These are phyloP conservation scores for Ustilago xerochloae DNA, from an alignment of 1,284 basidiomycete species.

Conservation along the genomic window DNA sequence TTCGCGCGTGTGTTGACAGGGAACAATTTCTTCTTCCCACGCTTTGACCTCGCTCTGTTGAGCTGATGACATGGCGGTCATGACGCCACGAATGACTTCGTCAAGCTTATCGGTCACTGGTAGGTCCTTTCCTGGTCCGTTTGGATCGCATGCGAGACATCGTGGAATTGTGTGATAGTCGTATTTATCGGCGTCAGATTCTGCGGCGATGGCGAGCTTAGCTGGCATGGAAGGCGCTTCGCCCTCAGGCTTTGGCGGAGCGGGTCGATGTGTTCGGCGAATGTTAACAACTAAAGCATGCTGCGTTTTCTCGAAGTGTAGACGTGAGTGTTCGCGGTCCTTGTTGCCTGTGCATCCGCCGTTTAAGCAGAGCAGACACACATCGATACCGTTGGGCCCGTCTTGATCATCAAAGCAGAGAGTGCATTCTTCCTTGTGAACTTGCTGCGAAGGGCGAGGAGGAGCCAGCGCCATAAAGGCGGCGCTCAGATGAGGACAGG, in stretches of 20 bases:
- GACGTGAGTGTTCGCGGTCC: conserved; percentile 56
- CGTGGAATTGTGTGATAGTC: conserved; percentile 77
- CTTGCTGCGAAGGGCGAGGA: conserved; percentile 55
- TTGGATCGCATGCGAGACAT: conserved; percentile 75
- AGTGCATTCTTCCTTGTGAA: conserved; percentile 89
- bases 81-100: conserved; percentile 77
- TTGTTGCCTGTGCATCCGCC: conserved; percentile 71
- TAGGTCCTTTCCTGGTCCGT: conserved; percentile 71
- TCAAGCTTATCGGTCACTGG: conserved; percentile 69
- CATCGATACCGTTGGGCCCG: conserved; percentile 77
- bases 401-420: conserved; percentile 96
- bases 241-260: conserved; percentile 1
- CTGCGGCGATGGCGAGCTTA: conserved; percentile 84
- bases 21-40: conserved; percentile 92
- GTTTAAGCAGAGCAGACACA: conserved; percentile 93
- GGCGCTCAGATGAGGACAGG: conserved; percentile 57
- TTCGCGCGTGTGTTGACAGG: conserved; percentile 87
- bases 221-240: conserved; percentile 72
- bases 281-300: conserved; percentile 86
- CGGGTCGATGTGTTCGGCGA: conserved; percentile 75
- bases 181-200: conserved; percentile 89
- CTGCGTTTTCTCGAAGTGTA: conserved; percentile 70
- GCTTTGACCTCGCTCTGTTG: conserved; percentile 94
- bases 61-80: conserved; percentile 85
- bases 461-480: conserved; percentile 47